Evolutionary conservation across 805 yeast species (phyloP).

Genomic region (Lachancea kluyveri): DNA sequence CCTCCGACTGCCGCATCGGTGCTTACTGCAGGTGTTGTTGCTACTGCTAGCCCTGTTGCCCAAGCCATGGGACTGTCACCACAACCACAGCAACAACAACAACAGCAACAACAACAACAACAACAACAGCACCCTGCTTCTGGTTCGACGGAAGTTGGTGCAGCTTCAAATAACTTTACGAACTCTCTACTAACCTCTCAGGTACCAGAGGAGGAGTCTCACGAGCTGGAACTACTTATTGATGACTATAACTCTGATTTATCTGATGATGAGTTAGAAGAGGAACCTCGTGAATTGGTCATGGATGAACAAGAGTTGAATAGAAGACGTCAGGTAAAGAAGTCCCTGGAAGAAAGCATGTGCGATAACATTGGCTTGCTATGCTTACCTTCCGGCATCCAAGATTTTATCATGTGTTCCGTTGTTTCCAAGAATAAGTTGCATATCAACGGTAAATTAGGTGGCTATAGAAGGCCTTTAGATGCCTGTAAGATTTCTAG

Average conservation of each 20-base stretch:
- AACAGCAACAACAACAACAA: neutral
- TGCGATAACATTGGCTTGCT: conserved; percentile 18
- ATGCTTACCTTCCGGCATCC: conserved; percentile 29
- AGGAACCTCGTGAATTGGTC: conserved; percentile 11
- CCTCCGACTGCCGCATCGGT: conserved; percentile 1
- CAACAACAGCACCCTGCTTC: conserved; percentile 1
- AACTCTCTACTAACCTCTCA: no score
- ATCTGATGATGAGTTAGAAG: conserved; percentile 24
- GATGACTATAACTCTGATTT: conserved; percentile 20
- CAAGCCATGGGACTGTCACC: no score
- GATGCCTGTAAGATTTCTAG: conserved; percentile 24
- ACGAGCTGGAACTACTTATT: conserved; percentile 6
- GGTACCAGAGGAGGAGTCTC: no score
- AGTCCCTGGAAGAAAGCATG: conserved; percentile 12
- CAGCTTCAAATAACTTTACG: no score
- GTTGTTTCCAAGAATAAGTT: conserved; percentile 20
- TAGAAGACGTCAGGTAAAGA: conserved; percentile 7
- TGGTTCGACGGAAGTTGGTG: no score
- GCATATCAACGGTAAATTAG: conserved; percentile 19
- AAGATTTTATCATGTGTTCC: conserved; percentile 29
- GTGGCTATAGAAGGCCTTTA: conserved; percentile 26
- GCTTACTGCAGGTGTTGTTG: no score
- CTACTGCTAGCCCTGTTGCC: no score
- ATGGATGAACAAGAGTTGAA: conserved; percentile 14
- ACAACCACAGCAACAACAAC: conserved; percentile 1